A percentile compares a stretch with the other conserved stretches of the same genome.
Conservation (phyloP, 345 rosid species). For the Arabis hirsuta region DNA sequence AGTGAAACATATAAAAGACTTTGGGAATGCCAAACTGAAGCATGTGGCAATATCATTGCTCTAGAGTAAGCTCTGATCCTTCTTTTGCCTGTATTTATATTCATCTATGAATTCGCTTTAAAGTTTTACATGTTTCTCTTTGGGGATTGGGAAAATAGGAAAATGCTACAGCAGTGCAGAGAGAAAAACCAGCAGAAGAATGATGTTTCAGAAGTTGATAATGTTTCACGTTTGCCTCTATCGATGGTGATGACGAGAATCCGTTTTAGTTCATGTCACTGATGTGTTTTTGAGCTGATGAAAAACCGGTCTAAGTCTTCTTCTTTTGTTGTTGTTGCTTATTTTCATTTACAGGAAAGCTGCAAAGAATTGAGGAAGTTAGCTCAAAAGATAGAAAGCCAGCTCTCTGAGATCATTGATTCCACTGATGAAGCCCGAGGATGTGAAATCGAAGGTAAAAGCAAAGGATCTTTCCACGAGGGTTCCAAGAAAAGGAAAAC, state of each 20-base stretch:
- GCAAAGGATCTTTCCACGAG: conserved; percentile 13
- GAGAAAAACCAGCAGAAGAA: conserved; percentile 34
- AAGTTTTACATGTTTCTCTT: conserved; percentile 13
- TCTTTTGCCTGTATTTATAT: background rate
- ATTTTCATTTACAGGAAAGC: conserved; percentile 37
- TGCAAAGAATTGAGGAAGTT: conserved; percentile 34
- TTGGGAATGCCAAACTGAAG: conserved; percentile 35
- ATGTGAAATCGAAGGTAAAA: conserved; percentile 8
- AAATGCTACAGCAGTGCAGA: conserved; percentile 39
- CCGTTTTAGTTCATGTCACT: conserved; percentile 18
- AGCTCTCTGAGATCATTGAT: conserved; percentile 33
- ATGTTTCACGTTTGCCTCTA: conserved; percentile 34
- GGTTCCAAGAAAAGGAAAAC: conserved; percentile 3
- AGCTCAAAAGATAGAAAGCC: conserved; percentile 35
- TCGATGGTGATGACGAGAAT: conserved; percentile 31
- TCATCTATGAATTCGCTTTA: conserved; percentile 19
- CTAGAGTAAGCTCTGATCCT: conserved; percentile 30
- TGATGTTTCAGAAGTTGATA: conserved; percentile 25
- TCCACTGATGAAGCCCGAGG: conserved; percentile 22
- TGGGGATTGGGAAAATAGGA: conserved; percentile 21
- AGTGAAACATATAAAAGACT: conserved; percentile 38
- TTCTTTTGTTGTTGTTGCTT: background rate
- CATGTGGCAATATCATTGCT: conserved; percentile 36
- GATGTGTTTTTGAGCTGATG: conserved; percentile 11
- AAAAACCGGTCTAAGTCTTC: background rate